Evolutionary conservation across 2,329 filamentous ascomycete species (phyloP), one percentile per base, ranked within the genome.

Genomic region (Ceratocystis variospora): DNA sequence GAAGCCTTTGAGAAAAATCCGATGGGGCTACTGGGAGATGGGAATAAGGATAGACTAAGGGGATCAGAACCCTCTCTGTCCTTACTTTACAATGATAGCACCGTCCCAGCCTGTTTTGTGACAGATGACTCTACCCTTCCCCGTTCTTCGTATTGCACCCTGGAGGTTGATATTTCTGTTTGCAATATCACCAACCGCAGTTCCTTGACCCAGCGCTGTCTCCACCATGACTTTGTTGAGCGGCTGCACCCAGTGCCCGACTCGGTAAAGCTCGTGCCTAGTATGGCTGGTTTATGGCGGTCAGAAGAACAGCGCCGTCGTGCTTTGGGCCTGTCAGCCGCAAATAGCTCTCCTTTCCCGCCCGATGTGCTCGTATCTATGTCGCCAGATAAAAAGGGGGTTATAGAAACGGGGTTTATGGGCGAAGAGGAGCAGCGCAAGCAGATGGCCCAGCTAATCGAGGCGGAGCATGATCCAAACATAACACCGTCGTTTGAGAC

Each of bases 231-330:
- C 72, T 96, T 99, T 71, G 78, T 87, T 25, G 94, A 97, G 74
- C 81, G 84, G 12, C 75, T 84, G 10, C 78, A 81, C 45, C 86
- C 89, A 2, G 74, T 87, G 22, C 78, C 83, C 0, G 75, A 80
- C 0, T 85, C 89, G 69, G 79, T 92, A 72, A 96, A 95, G 72
- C 80, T 96, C 10, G 92, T 99, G 4, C 86, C 90, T 72, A 99
- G 94, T 69, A 93, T 99, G 89, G 91, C 90, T 66, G 88, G 89
- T 0, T 76, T 99, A 2, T 99, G 94, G 94, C 86, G 86, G 73
- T 90, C 96, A 71, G 94, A 97, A 74, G 90, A 87, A 0, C 85
- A 85, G 67, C 83, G 92, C 57, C 83, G 92, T 41, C 93, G 89
- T 2, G 61, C 63, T n/a, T 10, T 62, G 28, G 37, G 44, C 25